Percentiles rank a stretch among this genome's conserved stretches.
These are phyloP conservation scores for Aschersonia sp. DNA, from an alignment of 2,329 filamentous ascomycete species.

Conservation along the genomic window DNA sequence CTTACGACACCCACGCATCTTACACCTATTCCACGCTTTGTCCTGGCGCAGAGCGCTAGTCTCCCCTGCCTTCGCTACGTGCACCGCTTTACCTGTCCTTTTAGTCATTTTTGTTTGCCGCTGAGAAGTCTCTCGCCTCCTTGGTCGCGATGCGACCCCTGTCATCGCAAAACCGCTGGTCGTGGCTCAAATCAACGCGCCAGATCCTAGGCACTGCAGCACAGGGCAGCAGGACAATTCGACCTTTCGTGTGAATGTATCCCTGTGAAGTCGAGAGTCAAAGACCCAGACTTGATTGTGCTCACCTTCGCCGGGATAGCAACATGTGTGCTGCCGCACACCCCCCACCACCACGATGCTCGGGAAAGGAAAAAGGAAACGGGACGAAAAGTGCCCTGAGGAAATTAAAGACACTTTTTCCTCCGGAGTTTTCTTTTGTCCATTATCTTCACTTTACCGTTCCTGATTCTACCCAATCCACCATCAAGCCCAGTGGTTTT, in stretches of 20 bases:
- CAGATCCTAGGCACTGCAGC: neutral
- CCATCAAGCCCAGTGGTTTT: neutral
- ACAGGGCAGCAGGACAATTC: neutral
- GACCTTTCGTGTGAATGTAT: neutral
- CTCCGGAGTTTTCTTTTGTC: neutral
- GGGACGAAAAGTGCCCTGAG: conserved; percentile 1
- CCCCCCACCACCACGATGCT: conserved; percentile 3
- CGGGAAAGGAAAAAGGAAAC: conserved; percentile 6
- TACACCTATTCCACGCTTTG: neutral
- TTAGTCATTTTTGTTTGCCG: neutral
- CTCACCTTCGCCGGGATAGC: conserved; percentile 1
- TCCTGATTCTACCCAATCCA: neutral
- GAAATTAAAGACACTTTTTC: conserved; percentile 1
- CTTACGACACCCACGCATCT: neutral
- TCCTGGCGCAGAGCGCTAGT: neutral
- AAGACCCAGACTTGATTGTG: neutral
- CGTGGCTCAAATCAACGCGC: conserved; percentile 3
- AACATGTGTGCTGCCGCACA: neutral
- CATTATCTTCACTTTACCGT: neutral
- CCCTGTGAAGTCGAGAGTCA: neutral
- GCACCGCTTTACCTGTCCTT: neutral
- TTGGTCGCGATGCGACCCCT: neutral
- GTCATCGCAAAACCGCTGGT: neutral
- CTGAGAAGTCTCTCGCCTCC: neutral
- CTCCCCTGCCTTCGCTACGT: neutral